These are phyloP conservation scores for Lactarius sanguifluus DNA, from an alignment of 768 basidiomycete genomes.

Conservation along the genomic window DNA sequence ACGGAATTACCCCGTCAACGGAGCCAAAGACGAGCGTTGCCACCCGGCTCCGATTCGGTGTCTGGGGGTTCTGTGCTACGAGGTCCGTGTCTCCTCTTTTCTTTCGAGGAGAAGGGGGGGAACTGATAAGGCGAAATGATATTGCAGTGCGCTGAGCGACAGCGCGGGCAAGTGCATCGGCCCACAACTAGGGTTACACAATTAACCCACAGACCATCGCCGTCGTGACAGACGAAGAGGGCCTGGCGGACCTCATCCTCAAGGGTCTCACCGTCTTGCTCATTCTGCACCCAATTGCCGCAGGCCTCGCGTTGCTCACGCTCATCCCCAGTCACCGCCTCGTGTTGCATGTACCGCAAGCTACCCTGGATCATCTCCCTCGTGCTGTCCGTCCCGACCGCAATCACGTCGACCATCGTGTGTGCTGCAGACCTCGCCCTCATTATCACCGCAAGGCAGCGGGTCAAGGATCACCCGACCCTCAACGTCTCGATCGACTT, in stretches of 20 bases:
- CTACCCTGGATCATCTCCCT: conserved; percentile 56
- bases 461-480: conserved; percentile 42
- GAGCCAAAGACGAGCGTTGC: conserved; percentile 47
- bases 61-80: conserved; percentile 80
- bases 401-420: conserved; percentile 53
- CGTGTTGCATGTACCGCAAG: conserved; percentile 44
- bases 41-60: conserved; percentile 67
- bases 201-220: conserved; percentile 47
- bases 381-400: conserved; percentile 55
- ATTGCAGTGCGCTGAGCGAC: conserved; percentile 35
- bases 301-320: conserved; percentile 56
- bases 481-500: conserved; percentile 49
- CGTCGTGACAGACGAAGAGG: conserved; percentile 45
- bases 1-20: conserved; percentile 38
- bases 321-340: conserved; percentile 39
- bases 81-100: conserved; percentile 38
- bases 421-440: conserved; percentile 64
- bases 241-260: conserved; percentile 48
- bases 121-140: background rate
- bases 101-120: background rate
- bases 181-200: conserved; percentile 67
- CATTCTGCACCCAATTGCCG: conserved; percentile 66
- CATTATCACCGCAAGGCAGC: conserved; percentile 49
- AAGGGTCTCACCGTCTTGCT: conserved; percentile 50
- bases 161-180: conserved; percentile 55